phyloP scores from a whole-genome alignment of 2,329 filamentous ascomycete genomes.

The Talaromyces sp. region DNA sequence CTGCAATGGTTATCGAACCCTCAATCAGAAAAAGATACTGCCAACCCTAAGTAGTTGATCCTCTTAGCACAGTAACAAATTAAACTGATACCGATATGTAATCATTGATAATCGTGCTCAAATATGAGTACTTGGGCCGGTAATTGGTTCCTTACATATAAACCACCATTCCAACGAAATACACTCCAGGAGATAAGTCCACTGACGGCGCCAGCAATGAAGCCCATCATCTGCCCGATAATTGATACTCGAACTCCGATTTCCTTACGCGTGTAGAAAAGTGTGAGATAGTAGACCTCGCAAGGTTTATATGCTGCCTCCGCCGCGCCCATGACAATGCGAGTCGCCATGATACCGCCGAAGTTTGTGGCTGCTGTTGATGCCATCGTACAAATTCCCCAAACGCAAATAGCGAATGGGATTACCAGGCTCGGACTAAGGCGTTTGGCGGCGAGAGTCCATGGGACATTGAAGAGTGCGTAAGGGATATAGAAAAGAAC shows the following conservation, averaged over 20 bases:
- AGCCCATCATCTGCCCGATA: constrained; percentile 40
- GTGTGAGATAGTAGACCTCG: constrained; percentile 53
- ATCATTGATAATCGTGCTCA: neutral
- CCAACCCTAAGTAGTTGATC: neutral
- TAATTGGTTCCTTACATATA: neutral
- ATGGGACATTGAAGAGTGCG: constrained; percentile 49
- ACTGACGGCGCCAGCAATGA: neutral
- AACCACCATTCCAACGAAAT: neutral
- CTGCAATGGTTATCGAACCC: neutral
- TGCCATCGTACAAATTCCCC: constrained; percentile 27
- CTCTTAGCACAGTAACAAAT: neutral
- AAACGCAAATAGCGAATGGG: constrained; percentile 13
- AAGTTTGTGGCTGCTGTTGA: neutral
- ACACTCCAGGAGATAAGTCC: neutral
- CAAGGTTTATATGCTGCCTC: constrained; percentile 57
- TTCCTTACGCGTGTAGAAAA: constrained; percentile 44
- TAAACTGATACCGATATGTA: neutral
- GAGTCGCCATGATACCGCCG: neutral
- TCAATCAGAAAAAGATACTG: neutral
- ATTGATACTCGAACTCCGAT: constrained; percentile 45
- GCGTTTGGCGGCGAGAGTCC: constrained; percentile 27
- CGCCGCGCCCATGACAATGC: constrained; percentile 18
- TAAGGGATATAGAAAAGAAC: constrained; percentile 52
- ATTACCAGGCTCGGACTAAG: neutral
- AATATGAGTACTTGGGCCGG: neutral